Evolutionary conservation across 495 filamentous ascomycete species (phyloP), one percentile per base, ranked within the genome.

Genomic region (Terfezia claveryi): DNA sequence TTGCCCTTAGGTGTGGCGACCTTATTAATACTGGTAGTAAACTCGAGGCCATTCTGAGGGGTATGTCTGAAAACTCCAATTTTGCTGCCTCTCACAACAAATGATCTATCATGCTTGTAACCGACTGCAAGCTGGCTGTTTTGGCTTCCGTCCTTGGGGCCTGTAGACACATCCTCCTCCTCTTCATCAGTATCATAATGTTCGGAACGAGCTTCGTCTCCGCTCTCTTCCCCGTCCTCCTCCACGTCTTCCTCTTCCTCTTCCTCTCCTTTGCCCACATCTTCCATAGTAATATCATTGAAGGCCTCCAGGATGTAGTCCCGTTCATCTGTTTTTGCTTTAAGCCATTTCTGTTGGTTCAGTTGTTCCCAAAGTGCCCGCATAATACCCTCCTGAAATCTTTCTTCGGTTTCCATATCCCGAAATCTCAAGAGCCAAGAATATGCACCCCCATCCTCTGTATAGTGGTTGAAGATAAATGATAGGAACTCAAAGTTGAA

Each of bases 41-140:
- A 96, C 68, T 96, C 83, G 36, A 98, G 76, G 53, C 89, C 80
- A 65, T 96, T 92, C 68, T 94, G 82, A 10, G 79, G 72, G 0
- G 85, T 95, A 61, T 96, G 92, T 69, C 93, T 96, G 76, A 98
- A 98, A 36, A 96, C 92, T 54, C 91, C 91, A 64, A 98, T 98
- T 74, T 94, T 93, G 59, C 85, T 87, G 37, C 91, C 91, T 57
- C 91, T 83, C 20, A 98, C 87, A 50, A 98, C 91, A 56, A 96
- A 98, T 2, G 87, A 94, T 27, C 92, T 77, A 62, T 98, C 92
- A 60, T 94, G 82, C 71, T 95, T 98, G 73, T 93, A 95, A 36
- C 92, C 91, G 52, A 98, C 91, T n/a, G 92, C 92, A 23, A 98
- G 74, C 65, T 89, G 85, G 17, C 88, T 94, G 71, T 98, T 98